Percentiles rank a stretch among this genome's conserved stretches.
These are phyloP conservation scores for Dionaea muscipula DNA, from an alignment of 179 eudicot species.

Conservation along the genomic window DNA sequence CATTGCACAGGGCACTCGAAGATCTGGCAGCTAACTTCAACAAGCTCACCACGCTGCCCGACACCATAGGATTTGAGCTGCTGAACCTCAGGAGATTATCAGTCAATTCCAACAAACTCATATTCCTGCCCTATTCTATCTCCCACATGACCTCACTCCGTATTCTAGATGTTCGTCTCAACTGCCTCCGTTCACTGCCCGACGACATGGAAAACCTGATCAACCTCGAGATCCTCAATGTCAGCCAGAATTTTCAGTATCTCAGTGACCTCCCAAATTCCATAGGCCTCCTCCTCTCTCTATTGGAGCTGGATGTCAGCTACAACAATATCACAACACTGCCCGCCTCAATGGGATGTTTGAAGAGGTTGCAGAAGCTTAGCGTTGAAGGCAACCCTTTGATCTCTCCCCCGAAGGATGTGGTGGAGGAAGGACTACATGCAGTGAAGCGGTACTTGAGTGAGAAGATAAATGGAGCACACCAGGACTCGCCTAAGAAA, in stretches of 20 bases:
- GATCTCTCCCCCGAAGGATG: slow-evolving; percentile 57
- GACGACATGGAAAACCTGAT: slow-evolving; percentile 61
- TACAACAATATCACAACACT: slow-evolving; percentile 47
- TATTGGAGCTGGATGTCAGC: slow-evolving; percentile 61
- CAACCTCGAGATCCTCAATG: slow-evolving; percentile 49
- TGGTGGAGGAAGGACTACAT: slow-evolving; percentile 43
- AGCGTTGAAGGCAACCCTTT: slow-evolving; percentile 68
- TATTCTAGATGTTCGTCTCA: slow-evolving; percentile 49
- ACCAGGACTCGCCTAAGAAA: slow-evolving; percentile 20
- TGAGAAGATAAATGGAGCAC: slow-evolving; percentile 36
- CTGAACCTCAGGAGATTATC: slow-evolving; percentile 44
- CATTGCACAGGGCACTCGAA: slow-evolving; percentile 44
- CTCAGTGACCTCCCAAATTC: slow-evolving; percentile 49
- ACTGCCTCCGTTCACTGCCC: slow-evolving; percentile 57
- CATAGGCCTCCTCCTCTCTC: slow-evolving; percentile 54
- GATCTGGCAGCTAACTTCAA: slow-evolving; percentile 81
- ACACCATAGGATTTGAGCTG: slow-evolving; percentile 70
- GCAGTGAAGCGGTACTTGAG: slow-evolving; percentile 45
- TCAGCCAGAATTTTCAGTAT: slow-evolving; percentile 70
- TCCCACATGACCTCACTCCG: slow-evolving; percentile 51
- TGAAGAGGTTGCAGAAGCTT: slow-evolving; percentile 50
- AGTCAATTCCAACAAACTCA: slow-evolving; percentile 78
- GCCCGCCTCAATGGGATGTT: slow-evolving; percentile 64
- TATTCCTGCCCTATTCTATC: slow-evolving; percentile 48
- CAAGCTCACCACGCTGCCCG: slow-evolving; percentile 45